phyloP scores from a whole-genome alignment of 805 yeast species.

The Candida andamanensis region DNA sequence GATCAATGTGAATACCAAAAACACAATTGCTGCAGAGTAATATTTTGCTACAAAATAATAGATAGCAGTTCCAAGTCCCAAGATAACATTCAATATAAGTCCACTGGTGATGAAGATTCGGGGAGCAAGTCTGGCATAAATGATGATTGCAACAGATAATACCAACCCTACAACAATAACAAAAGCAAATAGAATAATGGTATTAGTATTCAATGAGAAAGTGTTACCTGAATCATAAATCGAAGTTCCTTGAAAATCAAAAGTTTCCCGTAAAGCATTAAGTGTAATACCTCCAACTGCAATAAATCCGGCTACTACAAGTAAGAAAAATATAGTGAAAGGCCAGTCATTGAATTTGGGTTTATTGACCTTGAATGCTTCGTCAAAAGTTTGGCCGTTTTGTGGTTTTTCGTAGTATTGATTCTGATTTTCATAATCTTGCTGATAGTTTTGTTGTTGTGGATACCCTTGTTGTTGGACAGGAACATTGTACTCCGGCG shows the following conservation, averaged over 20 bases:
- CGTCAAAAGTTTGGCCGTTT: constrained; percentile 46
- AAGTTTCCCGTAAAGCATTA: constrained; percentile 54
- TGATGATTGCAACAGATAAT: constrained; percentile 50
- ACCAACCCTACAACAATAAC: constrained; percentile 56
- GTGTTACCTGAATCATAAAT: constrained; percentile 49
- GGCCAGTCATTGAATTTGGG: constrained; percentile 72
- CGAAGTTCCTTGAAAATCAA: constrained; percentile 54
- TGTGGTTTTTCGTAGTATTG: constrained; percentile 27
- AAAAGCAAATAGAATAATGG: constrained; percentile 65
- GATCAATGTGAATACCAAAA: constrained; percentile 57
- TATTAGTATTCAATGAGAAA: constrained; percentile 71
- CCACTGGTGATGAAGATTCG: constrained; percentile 63
- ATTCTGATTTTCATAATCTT: constrained; percentile 27
- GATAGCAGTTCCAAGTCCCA: constrained; percentile 74
- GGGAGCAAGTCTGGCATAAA: constrained; percentile 62
- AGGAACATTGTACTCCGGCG: constrained; percentile 9
- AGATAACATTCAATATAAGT: constrained; percentile 56
- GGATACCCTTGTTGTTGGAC: constrained; percentile 14
- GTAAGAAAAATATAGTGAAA: constrained; percentile 49
- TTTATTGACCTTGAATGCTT: constrained; percentile 58
- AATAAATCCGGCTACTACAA: constrained; percentile 56
- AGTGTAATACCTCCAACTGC: constrained; percentile 67
- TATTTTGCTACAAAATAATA: constrained; percentile 63
- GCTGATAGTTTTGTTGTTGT: constrained; percentile 5
- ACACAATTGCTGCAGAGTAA: constrained; percentile 78